phyloP scores from a whole-genome alignment of 768 basidiomycete genomes.

The Trametes elegans region DNA sequence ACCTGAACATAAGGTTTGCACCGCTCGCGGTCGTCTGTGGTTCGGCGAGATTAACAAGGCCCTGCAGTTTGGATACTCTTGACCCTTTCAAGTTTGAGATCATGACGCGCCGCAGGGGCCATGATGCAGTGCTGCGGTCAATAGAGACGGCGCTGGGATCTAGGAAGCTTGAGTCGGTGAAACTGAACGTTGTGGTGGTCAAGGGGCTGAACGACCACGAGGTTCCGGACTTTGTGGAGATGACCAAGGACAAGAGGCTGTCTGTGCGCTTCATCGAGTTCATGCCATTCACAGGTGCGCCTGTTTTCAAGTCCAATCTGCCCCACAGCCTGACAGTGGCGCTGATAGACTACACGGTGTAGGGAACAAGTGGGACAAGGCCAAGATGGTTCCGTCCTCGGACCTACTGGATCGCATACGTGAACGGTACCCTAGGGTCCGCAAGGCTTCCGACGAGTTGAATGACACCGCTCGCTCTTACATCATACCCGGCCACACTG shows the following conservation, averaged over 20 bases:
- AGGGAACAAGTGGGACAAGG: constrained; percentile 86
- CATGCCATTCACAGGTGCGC: constrained; percentile 82
- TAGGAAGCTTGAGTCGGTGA: constrained; percentile 55
- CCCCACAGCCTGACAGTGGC: constrained; percentile 3
- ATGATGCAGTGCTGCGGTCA: constrained; percentile 69
- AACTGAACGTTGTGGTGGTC: constrained; percentile 83
- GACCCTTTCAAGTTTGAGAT: constrained; percentile 87
- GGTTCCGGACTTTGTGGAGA: constrained; percentile 71
- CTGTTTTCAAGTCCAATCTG: not conserved
- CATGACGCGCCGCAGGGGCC: constrained; percentile 78
- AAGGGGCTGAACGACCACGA: constrained; percentile 82
- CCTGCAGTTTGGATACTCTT: constrained; percentile 71
- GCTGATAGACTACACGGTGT: constrained; percentile 1
- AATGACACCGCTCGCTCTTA: constrained; percentile 85
- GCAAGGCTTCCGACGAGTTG: constrained; percentile 59
- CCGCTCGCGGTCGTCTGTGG: not conserved
- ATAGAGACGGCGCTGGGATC: constrained; percentile 61
- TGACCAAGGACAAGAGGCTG: constrained; percentile 61
- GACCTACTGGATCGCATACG: constrained; percentile 56
- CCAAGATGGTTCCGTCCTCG: constrained; percentile 78
- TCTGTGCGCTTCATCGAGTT: constrained; percentile 90
- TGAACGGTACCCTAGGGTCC: constrained; percentile 46
- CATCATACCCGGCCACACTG: constrained; percentile 66
- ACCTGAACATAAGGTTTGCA: constrained; percentile 51
- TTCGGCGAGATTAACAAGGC: constrained; percentile 2